Base-by-base conservation (phyloP, 108 stramenopile genomes). In the Cyclotella kingstonii region DNA sequence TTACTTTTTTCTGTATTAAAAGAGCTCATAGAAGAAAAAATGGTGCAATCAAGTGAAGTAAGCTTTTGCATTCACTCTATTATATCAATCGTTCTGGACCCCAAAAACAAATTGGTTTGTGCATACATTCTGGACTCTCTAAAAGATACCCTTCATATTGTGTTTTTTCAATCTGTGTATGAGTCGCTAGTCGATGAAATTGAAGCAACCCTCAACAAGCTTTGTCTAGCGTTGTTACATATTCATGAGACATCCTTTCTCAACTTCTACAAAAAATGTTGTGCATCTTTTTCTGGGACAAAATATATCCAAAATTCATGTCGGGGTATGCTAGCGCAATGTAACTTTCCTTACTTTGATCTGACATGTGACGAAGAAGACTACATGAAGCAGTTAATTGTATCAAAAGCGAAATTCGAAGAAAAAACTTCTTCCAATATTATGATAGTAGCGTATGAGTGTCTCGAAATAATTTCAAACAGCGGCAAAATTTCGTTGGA, bases 61-160 rank as follows among this genome's bases (percentile, higher is more conserved):
- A 52, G 68, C 23, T 84, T 86, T 68, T 76, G 70, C 36, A 26
- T 86, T 12, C 75, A 77, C 14, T 60, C 76, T 27, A 54, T 86
- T 54, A 73, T 78, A 23, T 63, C 58, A 34, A 51, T 68, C 26
- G 54, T 68, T 5, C 44, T 77, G 11, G 66, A 72, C 48, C 58
- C 59, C 15, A 38, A 60, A 33, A 73, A 73, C 65, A 38, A 19
- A 27, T 19, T 35, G 2, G 47, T 68, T 38, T 58, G 60, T 31
- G 48, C 56, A 2, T 46, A 26, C 10, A 36, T 64, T 3, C 33
- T 76, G 53, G 23, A 34, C 1, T 76, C 67, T 28, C 48, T 76
- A 22, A 52, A 63, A 17, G 40, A 39, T 6, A 55, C 59, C n/a
- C 55, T 76, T 17, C 18, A 23, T 8, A 30, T 43, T 5, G 54